Base-by-base conservation (phyloP, 2,329 filamentous ascomycete species). In the Neonectria neomacrospora region DNA sequence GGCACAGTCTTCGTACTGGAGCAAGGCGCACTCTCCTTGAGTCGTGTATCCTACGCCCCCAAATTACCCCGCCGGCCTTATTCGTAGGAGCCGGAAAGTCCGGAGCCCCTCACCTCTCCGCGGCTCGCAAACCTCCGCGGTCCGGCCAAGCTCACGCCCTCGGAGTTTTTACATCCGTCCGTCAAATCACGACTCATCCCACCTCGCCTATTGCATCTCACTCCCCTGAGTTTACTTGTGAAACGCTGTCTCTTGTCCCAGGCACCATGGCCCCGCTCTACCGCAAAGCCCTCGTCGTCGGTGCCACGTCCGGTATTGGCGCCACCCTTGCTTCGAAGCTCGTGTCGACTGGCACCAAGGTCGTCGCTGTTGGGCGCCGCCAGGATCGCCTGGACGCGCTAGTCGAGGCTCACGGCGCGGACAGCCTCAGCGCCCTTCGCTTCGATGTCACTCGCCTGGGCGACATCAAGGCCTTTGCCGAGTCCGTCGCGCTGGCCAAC, bases 351-450 rank as follows among this genome's bases (percentile, higher is more conserved):
- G 81, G 82, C 20, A 74, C 79, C 30, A 79, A 79, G 51, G 81
- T 87, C 11, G 80, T 83, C 28, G 80, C 77, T 2, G 79, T 83
- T 10, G 83, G 84, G 11, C 79, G 85, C 16, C 79, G 84, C 37
- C 69, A 82, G 65, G 80, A 85, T 11, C 78, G 80, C 9, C 79
- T 88, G 1, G 81, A 86, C 20, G 76, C 75, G 0, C 83, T 88
- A 56, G 80, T 83, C 0, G 67, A 73, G 3, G 76, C 79, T 39
- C 75, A 85, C 64, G 83, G 83, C 32, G 61, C 70, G 5, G 75
- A 77, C 8, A 65, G 59, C 11, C 81, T 80, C 45, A 78, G 74
- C 28, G 75, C 73, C 2, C 68, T 82, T 2, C 71, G 67, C 11
- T 76, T 76, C 9, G 85, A 88, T 67, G 80, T 87, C 44, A 76